These are phyloP conservation scores for Cladophialophora chaetospira DNA, from an alignment of 2,329 filamentous ascomycete genomes.

Conservation along the genomic window DNA sequence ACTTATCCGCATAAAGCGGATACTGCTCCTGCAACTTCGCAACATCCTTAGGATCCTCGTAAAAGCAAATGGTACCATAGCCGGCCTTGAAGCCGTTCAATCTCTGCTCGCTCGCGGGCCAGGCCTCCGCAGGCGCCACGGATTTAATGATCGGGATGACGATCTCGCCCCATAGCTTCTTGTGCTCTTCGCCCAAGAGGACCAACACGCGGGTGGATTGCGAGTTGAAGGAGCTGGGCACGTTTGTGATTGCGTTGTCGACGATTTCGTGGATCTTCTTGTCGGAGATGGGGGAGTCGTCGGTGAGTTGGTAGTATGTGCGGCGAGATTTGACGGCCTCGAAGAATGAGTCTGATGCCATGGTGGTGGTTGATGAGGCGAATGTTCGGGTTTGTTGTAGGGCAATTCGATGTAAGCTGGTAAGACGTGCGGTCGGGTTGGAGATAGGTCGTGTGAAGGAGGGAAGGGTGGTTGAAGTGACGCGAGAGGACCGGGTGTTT, in stretches of 20 bases:
- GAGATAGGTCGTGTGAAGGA: neutral
- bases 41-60: conserved; percentile 71
- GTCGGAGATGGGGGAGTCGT: conserved; percentile 27
- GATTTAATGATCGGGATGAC: conserved; percentile 26
- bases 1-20: conserved; percentile 71
- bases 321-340: conserved; percentile 26
- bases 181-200: conserved; percentile 78
- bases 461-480: neutral
- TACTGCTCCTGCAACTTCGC: conserved; percentile 58
- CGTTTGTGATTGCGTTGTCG: conserved; percentile 22
- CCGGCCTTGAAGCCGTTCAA: conserved; percentile 47
- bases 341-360: conserved; percentile 16
- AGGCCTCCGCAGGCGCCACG: conserved; percentile 22
- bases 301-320: conserved; percentile 27
- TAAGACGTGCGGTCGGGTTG: neutral
- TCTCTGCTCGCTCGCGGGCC: conserved; percentile 15
- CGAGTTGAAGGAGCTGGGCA: conserved; percentile 82
- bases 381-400: neutral
- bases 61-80: conserved; percentile 85
- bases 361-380: conserved; percentile 10
- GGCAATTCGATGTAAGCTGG: neutral
- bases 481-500: neutral
- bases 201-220: conserved; percentile 79
- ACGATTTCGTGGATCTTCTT: conserved; percentile 29
- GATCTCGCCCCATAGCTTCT: conserved; percentile 73